A percentile compares a stretch with the other conserved stretches of the same genome.
Conservation (phyloP, 2,329 filamentous ascomycete genomes). For the Anthostomella pinea region DNA sequence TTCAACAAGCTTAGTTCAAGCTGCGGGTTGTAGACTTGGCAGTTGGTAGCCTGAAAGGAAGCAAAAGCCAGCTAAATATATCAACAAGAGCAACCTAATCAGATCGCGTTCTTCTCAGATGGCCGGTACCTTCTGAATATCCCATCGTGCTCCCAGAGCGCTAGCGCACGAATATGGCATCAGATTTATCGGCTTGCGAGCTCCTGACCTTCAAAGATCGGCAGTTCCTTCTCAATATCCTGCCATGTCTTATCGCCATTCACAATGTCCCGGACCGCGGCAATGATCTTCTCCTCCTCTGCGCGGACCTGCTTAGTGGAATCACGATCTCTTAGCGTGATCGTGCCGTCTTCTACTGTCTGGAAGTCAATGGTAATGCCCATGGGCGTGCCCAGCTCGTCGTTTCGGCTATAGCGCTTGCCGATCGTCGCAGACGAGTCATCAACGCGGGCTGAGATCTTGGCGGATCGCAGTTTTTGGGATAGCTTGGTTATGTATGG, state of each 20-base stretch:
- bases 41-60: too few species aligned
- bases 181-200: too few species aligned
- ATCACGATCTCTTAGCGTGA: constrained; percentile 63
- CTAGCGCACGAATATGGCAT: too few species aligned
- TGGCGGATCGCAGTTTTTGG: constrained; percentile 43
- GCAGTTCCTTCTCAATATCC: constrained; percentile 1
- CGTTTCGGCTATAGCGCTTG: constrained; percentile 46
- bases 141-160: too few species aligned
- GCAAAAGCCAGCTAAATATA: too few species aligned
- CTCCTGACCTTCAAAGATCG: too few species aligned
- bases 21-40: too few species aligned
- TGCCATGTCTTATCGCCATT: constrained; percentile 63
- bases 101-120: too few species aligned
- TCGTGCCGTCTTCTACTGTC: constrained; percentile 60
- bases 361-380: constrained; percentile 68
- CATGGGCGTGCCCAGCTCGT: constrained; percentile 56
- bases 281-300: constrained; percentile 57
- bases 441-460: constrained; percentile 54
- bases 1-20: too few species aligned
- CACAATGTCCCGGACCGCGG: constrained; percentile 56
- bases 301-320: constrained; percentile 63
- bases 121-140: too few species aligned
- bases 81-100: too few species aligned
- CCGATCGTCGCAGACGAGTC: constrained; percentile 63
- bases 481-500: constrained; percentile 54